Conservation (phyloP, 2,329 filamentous ascomycete species). For the Helicocarpus griseus region DNA sequence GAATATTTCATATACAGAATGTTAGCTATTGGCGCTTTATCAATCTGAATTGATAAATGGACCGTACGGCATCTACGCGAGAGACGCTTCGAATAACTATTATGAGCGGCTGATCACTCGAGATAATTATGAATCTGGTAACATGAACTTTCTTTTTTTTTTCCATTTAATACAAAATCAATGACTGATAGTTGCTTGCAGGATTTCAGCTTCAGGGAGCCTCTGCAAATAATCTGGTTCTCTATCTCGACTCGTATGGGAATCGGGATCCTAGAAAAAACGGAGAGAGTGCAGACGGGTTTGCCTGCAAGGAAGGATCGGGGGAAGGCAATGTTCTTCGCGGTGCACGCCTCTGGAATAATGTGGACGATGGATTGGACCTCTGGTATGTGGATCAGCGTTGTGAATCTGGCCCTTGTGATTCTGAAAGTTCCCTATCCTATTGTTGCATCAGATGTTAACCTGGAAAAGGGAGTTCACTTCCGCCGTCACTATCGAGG, state of each 20-base stretch:
- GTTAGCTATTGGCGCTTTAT: constrained; percentile 40
- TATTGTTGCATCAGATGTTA: too few species aligned
- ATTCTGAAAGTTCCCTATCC: constrained; percentile 32
- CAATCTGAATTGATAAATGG: constrained; percentile 28
- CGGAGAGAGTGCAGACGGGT: constrained; percentile 42
- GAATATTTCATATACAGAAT: constrained; percentile 39
- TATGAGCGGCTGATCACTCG: constrained; percentile 29
- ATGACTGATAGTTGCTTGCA: too few species aligned
- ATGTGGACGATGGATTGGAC: constrained; percentile 43
- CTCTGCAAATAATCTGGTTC: constrained; percentile 30
- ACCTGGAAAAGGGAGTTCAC: constrained; percentile 27
- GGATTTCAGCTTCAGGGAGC: constrained; percentile 30
- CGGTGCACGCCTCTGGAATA: constrained; percentile 41
- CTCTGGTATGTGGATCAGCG: constrained; percentile 20
- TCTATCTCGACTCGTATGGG: constrained; percentile 36
- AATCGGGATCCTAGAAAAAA: constrained; percentile 43
- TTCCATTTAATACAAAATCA: too few species aligned
- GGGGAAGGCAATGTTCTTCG: constrained; percentile 39
- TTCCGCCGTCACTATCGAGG: constrained; percentile 21
- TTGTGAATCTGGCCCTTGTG: not conserved
- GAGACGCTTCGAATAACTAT: constrained; percentile 26
- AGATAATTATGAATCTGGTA: constrained; percentile 28
- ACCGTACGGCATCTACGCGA: constrained; percentile 30
- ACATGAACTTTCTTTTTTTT: too few species aligned
- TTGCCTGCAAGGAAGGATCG: constrained; percentile 39